These are phyloP conservation scores for Microdochium bolleyi DNA, from an alignment of 2,329 filamentous ascomycete species.

Conservation along the genomic window DNA sequence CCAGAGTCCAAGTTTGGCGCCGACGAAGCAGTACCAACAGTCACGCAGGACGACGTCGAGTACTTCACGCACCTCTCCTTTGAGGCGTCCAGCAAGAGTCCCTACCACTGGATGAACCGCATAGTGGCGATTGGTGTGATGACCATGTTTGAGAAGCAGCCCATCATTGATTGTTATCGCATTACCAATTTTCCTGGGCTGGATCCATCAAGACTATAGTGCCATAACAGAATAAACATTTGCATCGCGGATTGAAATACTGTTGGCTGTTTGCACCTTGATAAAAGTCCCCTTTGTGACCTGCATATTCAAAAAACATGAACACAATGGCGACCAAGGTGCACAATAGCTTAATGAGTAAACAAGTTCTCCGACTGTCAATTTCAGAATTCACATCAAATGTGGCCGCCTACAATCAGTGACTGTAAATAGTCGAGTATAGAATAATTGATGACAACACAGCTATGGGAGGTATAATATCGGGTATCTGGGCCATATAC, in stretches of 20 bases:
- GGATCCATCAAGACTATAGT: too few relatives aligned
- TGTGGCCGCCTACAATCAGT: too few relatives aligned
- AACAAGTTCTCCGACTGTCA: not conserved
- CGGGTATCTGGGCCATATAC: too few relatives aligned
- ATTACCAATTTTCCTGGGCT: slow-evolving; percentile 11
- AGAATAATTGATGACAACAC: not conserved
- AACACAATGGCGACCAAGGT: too few relatives aligned
- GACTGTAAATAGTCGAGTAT: not conserved
- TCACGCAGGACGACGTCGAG: slow-evolving; percentile 10
- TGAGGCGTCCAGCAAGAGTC: slow-evolving; percentile 9
- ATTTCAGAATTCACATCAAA: too few relatives aligned
- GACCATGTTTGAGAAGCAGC: slow-evolving; percentile 10
- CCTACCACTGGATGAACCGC: slow-evolving; percentile 12
- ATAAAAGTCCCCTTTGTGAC: too few relatives aligned
- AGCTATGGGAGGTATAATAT: too few relatives aligned
- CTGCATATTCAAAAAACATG: too few relatives aligned
- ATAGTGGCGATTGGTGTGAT: slow-evolving; percentile 10
- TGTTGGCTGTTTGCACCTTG: too few relatives aligned
- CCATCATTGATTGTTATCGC: slow-evolving; percentile 13
- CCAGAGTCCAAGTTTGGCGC: not conserved
- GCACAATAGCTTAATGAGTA: too few relatives aligned
- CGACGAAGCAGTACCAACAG: not conserved
- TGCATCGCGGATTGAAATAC: too few relatives aligned
- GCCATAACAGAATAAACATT: too few relatives aligned
- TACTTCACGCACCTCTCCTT: slow-evolving; percentile 13